Base-by-base conservation (phyloP, 805 yeast species). In the Monosporozyma siamensis region DNA sequence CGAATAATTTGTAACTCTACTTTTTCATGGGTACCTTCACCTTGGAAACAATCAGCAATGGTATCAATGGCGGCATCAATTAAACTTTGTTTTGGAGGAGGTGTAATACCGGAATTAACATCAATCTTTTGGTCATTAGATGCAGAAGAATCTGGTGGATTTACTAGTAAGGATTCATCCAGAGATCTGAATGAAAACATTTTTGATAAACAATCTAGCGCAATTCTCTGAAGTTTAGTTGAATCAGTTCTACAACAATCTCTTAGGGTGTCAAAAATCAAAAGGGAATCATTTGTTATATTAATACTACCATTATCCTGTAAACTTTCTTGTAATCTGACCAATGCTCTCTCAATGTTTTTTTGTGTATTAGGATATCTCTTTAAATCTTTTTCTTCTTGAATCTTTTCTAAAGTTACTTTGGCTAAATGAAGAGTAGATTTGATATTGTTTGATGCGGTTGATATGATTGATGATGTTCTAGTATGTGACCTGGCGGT, bases 1-100 rank as follows among this genome's bases (percentile, higher is more conserved):
- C 95, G 78, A 25, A 90, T 82, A 10, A 92, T 90, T 65, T 94
- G 98, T 44, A 92, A 66, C 66, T 94, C 98, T 26, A 94, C 77
- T 44, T 74, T 78, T 20, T 84, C 84, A 58, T 89, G 95, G 0
- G 97, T 87, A 1, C 88, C 87, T 61, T 92, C 98, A 32, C 95
- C 95, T 47, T 82, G 85, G 60, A 86, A 90, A 50, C 95, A 83
- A 21, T 81, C 78, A 20, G 92, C 77, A 18, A 89, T 84, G 12
- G 88, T 83, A 49, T 82, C 82, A 34, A 90, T 83, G 0, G 95
- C 87, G 20, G 83, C 82, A 58, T 85, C 92, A 24, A 92, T 78
- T 46, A 86, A 57, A 18, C 72, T 71, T 15, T 77, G 70, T 38
- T 74, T 74, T 22, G 74, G 74, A 7, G 74, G 75, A 1, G 74